phyloP scores from a whole-genome alignment of 2,329 filamentous ascomycete genomes.

The Endothia cerciana region DNA sequence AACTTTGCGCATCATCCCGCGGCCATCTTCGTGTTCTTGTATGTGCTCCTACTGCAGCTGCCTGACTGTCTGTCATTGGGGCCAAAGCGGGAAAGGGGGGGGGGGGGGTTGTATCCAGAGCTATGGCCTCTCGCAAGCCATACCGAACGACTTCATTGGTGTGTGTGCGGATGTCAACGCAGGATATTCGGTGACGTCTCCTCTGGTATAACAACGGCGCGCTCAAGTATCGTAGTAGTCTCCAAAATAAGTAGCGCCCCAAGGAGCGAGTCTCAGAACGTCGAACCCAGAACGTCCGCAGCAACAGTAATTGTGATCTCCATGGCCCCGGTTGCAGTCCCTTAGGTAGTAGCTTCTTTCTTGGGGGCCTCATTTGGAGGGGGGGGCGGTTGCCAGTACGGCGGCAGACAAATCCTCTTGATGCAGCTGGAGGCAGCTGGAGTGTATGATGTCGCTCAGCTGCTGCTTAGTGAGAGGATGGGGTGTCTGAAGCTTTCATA shows the following conservation, averaged over 20 bases:
- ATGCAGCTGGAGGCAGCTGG: too few species aligned
- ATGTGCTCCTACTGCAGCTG: not conserved
- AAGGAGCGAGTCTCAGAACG: not conserved
- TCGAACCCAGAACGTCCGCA: too few species aligned
- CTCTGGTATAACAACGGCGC: too few species aligned
- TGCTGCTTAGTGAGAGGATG: not conserved
- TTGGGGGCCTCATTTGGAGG: too few species aligned
- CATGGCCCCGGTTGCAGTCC: too few species aligned
- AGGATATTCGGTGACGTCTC: too few species aligned
- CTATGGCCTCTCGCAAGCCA: not conserved
- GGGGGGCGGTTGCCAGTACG: too few species aligned
- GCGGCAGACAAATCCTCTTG: too few species aligned
- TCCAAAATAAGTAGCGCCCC: not conserved
- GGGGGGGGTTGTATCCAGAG: not conserved
- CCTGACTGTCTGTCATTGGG: not conserved
- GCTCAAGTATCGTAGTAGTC: too few species aligned
- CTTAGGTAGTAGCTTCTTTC: not conserved
- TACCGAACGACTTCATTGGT: not conserved
- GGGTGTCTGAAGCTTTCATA: too few species aligned
- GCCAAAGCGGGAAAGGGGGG: too few species aligned
- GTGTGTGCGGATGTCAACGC: not conserved
- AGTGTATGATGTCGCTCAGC: too few species aligned
- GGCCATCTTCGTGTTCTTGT: not conserved
- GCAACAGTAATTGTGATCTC: not conserved
- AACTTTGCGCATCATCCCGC: not conserved